phyloP scores from a whole-genome alignment of 2,329 filamentous ascomycete genomes.

The Thelonectria rubi region DNA sequence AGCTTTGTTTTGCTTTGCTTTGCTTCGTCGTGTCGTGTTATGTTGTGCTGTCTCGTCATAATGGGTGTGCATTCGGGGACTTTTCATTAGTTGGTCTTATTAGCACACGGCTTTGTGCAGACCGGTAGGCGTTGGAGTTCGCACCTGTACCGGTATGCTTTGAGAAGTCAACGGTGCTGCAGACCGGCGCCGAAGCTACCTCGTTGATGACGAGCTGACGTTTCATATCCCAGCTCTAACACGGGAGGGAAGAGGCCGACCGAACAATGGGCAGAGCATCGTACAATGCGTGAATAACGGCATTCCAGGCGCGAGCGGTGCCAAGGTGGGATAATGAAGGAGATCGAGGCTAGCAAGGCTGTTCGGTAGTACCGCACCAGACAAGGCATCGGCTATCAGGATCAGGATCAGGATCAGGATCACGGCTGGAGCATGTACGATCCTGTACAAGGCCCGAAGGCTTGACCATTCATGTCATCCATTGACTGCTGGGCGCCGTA shows the following conservation, averaged over 20 bases:
- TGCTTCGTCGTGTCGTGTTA: neutral
- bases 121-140: neutral
- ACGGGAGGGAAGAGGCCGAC: neutral
- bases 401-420: neutral
- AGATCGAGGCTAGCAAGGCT: constrained; percentile 24
- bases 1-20: neutral
- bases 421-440: constrained; percentile 8
- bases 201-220: too few species aligned
- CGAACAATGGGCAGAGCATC: neutral
- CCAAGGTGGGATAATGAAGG: constrained; percentile 12
- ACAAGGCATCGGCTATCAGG: constrained; percentile 4
- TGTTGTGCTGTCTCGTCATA: neutral
- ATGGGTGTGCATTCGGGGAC: neutral
- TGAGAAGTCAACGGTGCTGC: too few species aligned
- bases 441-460: constrained; percentile 15
- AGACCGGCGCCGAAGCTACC: too few species aligned
- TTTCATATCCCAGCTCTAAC: neutral
- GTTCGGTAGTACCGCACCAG: neutral
- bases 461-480: constrained; percentile 7
- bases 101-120: neutral
- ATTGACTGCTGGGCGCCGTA: constrained; percentile 7
- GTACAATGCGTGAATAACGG: constrained; percentile 17
- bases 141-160: neutral
- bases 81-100: neutral
- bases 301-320: constrained; percentile 1